A percentile compares a stretch with the other conserved stretches of the same genome.
Evolutionary conservation across 2,329 filamentous ascomycete species (phyloP).

Genomic region (Fusarium sp.): DNA sequence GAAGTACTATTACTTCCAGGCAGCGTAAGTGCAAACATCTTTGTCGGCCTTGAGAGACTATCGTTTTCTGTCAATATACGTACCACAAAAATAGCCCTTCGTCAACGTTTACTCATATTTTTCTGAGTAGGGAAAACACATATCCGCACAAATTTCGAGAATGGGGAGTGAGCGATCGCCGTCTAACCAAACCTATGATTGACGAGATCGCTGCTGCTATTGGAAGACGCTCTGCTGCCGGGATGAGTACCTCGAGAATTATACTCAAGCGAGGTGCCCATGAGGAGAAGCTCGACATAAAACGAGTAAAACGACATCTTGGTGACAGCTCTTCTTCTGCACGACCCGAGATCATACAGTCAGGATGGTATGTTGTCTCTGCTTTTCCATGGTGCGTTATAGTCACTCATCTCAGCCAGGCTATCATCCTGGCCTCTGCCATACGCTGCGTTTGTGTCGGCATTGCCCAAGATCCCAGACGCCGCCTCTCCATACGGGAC

Average conservation of each 20-base stretch:
- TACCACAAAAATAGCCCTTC: accelerated
- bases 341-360: neutral
- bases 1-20: neutral
- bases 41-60: accelerated
- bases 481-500: conserved; percentile 13
- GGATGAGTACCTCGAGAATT: no score
- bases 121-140: no score
- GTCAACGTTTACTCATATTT: neutral
- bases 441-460: conserved; percentile 15
- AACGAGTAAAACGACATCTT: no score
- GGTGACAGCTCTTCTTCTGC: neutral
- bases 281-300: no score
- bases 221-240: no score
- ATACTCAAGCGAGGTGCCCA: no score
- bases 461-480: neutral
- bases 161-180: no score
- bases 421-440: conserved; percentile 21
- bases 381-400: accelerated
- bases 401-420: accelerated
- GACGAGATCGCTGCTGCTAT: no score
- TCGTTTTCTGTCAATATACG: no score
- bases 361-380: neutral
- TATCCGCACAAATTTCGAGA: no score
- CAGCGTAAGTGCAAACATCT: neutral
- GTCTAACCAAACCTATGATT: no score